phyloP scores from a whole-genome alignment of 129 eudicot genomes.

The Escallonia rubra region DNA sequence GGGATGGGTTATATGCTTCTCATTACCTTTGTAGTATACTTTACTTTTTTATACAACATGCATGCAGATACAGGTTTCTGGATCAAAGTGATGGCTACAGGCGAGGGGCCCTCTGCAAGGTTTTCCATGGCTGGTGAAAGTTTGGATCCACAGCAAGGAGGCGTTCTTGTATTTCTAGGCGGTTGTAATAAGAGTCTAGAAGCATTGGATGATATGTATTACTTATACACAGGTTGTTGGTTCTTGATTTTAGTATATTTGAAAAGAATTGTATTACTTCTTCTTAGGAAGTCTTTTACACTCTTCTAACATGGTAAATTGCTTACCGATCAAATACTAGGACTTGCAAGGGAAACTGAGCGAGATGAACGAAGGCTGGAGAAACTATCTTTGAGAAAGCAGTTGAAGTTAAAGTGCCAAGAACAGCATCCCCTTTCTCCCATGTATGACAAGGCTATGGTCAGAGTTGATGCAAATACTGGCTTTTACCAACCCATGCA shows the following conservation, averaged over 20 bases:
- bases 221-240: conserved; percentile 68
- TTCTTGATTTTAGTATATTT: neutral
- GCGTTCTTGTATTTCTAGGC: conserved; percentile 77
- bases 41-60: neutral
- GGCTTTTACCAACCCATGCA: conserved; percentile 31
- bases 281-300: no score
- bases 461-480: conserved; percentile 36
- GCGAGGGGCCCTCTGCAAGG: conserved; percentile 94
- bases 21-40: neutral
- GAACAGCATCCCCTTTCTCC: conserved; percentile 46
- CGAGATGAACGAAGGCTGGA: conserved; percentile 79
- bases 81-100: conserved; percentile 59
- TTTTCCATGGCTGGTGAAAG: conserved; percentile 95
- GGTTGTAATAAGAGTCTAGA: conserved; percentile 95
- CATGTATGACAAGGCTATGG: conserved; percentile 32
- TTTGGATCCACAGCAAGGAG: conserved; percentile 75
- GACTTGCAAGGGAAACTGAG: conserved; percentile 48
- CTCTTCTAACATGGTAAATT: no score
- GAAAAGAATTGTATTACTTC: no score
- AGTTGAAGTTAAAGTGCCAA: conserved; percentile 78
- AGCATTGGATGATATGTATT: conserved; percentile 90
- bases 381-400: conserved; percentile 86
- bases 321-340: conserved; percentile 27
- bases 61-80: conserved; percentile 65
- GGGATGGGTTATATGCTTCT: neutral